Percentiles rank a stretch among this genome's conserved stretches.
Evolutionary conservation across 164 flowering plant genomes (phyloP).

Genomic region (Sedum album): DNA sequence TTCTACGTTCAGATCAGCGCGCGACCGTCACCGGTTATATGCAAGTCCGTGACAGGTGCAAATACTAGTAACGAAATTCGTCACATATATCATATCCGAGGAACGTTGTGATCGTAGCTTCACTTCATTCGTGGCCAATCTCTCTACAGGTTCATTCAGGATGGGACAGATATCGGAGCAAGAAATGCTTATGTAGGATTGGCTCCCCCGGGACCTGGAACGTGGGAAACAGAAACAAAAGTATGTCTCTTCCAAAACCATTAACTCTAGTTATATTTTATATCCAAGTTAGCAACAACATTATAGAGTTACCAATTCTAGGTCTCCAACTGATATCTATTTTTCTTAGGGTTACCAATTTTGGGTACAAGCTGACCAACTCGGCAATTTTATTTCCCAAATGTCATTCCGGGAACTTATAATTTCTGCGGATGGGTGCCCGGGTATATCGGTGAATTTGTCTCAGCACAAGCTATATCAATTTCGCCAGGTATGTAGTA

Average conservation of each 20-base stretch:
- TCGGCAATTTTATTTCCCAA: slow-evolving; percentile 31
- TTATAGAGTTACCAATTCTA: too few relatives aligned
- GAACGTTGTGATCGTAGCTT: too few relatives aligned
- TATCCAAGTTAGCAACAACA: too few relatives aligned
- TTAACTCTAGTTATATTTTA: background rate
- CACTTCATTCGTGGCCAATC: too few relatives aligned
- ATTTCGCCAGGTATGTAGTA: slow-evolving; percentile 29
- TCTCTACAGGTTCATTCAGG: slow-evolving; percentile 20
- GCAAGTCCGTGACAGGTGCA: slow-evolving; percentile 41
- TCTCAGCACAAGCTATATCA: slow-evolving; percentile 5
- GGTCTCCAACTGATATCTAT: too few relatives aligned
- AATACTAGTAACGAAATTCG: too few relatives aligned
- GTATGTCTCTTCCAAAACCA: slow-evolving; percentile 13
- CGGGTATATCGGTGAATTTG: slow-evolving; percentile 42
- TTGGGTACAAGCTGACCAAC: slow-evolving; percentile 32
- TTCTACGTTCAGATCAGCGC: slow-evolving; percentile 22
- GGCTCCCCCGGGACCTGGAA: slow-evolving; percentile 44
- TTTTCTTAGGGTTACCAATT: slow-evolving; percentile 44
- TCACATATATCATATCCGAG: too few relatives aligned
- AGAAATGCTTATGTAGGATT: slow-evolving; percentile 40
- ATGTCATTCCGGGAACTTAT: slow-evolving; percentile 30
- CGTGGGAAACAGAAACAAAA: slow-evolving; percentile 56
- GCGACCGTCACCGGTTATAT: slow-evolving; percentile 41
- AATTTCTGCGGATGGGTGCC: slow-evolving; percentile 44
- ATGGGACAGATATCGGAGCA: background rate